Base-by-base conservation (phyloP, 2,329 filamentous ascomycete genomes). In the Epichloe bromicola region DNA sequence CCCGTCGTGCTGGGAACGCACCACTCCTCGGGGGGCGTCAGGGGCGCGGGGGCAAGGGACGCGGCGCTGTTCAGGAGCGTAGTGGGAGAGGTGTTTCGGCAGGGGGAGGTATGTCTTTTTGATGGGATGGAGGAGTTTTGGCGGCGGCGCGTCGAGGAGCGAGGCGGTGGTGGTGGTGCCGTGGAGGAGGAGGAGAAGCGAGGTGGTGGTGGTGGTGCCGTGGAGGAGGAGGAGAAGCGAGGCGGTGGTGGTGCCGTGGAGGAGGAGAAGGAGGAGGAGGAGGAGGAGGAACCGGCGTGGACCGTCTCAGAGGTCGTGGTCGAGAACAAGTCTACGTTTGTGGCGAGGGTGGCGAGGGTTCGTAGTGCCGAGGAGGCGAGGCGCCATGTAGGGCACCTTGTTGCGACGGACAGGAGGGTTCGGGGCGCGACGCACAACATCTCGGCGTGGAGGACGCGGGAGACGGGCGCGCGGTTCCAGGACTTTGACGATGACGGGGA, bases 401-500 rank as follows among this genome's bases (percentile, higher is more conserved):
- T 96, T 7, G 77, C 83, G 5, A 86, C 82, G 8, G 89, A 97
- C 67, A 89, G 86, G 68, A 88, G 86, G 58, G 83, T 88, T 37
- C 83, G 88, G n/a, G 73, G 77, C 77, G 93, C 93, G 4, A 89
- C 91, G 54, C 93, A 98, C 66, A 97, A 97, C 66, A 96, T 98
- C 63, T 90, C 85, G 19, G 91, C 91, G 1, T 97, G 89, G 87
- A 80, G 93, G 11, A 90, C 97, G 50, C 79, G 78, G 33, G 79
- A 19, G 19, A 2, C 2, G 10, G 46, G 26, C 23, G 26, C 41
- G 46, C 70, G 71, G 30, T 88, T 83, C 58, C 90, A 97, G 66
- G 93, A 98, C 67, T 96, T 85, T 63, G 87, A 98, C 60, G 93
- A 98, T 61, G 93, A 98, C 65, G 93, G 93, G 93, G 93, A 98